phyloP scores from a whole-genome alignment of 495 filamentous ascomycete genomes.

The Podospora tetraspora region DNA sequence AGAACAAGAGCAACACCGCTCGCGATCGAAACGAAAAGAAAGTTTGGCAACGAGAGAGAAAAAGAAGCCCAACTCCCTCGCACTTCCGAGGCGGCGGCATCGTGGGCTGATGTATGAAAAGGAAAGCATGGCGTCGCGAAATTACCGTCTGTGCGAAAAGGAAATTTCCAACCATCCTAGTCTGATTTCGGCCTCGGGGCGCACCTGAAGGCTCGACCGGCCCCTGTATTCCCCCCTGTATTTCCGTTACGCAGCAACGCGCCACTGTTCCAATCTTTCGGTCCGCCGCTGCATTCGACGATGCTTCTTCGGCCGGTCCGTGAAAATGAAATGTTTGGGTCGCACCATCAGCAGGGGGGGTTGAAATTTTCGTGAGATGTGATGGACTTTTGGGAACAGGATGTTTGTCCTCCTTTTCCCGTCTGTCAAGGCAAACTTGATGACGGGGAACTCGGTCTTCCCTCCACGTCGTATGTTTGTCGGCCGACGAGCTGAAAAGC shows the following conservation, averaged over 20 bases:
- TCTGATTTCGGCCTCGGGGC: slow-evolving; percentile 4
- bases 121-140: neutral
- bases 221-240: neutral
- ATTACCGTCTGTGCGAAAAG: slow-evolving; percentile 4
- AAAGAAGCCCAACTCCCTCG: neutral
- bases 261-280: neutral
- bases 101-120: neutral
- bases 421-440: neutral
- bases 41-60: neutral
- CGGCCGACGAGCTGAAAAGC: neutral
- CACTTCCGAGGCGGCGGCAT: neutral
- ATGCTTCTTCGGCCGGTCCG: neutral
- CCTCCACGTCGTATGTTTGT: neutral
- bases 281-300: neutral
- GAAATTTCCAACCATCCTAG: slow-evolving; percentile 5
- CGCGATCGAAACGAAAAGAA: neutral
- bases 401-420: neutral
- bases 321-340: neutral
- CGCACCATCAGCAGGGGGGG: neutral
- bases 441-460: neutral
- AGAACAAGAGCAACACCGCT: neutral
- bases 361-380: neutral
- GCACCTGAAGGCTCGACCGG: neutral
- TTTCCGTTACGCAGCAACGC: neutral
- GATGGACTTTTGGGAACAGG: neutral